Percentiles rank a stretch among this genome's conserved stretches.
Evolutionary conservation across 805 yeast species (phyloP).

Genomic region (Pichia cabralensis): DNA sequence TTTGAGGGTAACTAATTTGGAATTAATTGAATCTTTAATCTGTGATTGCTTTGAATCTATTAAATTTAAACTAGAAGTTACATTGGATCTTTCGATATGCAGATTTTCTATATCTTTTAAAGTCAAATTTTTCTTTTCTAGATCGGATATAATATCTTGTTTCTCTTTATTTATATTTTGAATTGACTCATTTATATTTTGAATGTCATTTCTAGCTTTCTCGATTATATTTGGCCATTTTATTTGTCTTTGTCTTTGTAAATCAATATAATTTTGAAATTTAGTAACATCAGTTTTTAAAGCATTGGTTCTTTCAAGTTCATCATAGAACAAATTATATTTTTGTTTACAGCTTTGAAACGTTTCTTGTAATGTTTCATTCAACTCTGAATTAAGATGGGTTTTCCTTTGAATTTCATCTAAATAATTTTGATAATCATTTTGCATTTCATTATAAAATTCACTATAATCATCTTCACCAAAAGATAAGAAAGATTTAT

Average conservation of each 20-base stretch:
- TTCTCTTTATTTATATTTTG: slow-evolving; percentile 28
- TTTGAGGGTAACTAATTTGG: slow-evolving; percentile 39
- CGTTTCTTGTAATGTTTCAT: slow-evolving; percentile 29
- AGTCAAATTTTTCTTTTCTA: slow-evolving; percentile 48
- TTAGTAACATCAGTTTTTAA: slow-evolving; percentile 61
- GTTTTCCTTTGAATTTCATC: slow-evolving; percentile 40
- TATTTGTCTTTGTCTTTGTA: slow-evolving; percentile 51
- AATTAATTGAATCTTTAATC: slow-evolving; percentile 35
- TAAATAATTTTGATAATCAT: slow-evolving; percentile 43
- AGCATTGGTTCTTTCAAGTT: slow-evolving; percentile 49
- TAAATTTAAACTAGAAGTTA: slow-evolving; percentile 43
- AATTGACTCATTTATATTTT: slow-evolving; percentile 31
- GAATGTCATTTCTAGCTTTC: slow-evolving; percentile 48
- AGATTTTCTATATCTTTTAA: slow-evolving; percentile 54
- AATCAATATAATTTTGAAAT: slow-evolving; percentile 60
- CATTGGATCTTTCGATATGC: slow-evolving; percentile 49
- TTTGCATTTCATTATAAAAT: slow-evolving; percentile 44
- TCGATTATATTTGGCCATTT: slow-evolving; percentile 55
- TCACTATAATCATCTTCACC: slow-evolving; percentile 53
- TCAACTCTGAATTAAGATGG: slow-evolving; percentile 30
- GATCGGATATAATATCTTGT: slow-evolving; percentile 32
- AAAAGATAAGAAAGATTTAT: slow-evolving; percentile 48
- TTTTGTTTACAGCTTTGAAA: slow-evolving; percentile 35
- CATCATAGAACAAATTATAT: slow-evolving; percentile 37
- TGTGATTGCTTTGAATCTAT: slow-evolving; percentile 31